Conservation (phyloP, 345 rosid species). For the Populus ilicifolia region DNA sequence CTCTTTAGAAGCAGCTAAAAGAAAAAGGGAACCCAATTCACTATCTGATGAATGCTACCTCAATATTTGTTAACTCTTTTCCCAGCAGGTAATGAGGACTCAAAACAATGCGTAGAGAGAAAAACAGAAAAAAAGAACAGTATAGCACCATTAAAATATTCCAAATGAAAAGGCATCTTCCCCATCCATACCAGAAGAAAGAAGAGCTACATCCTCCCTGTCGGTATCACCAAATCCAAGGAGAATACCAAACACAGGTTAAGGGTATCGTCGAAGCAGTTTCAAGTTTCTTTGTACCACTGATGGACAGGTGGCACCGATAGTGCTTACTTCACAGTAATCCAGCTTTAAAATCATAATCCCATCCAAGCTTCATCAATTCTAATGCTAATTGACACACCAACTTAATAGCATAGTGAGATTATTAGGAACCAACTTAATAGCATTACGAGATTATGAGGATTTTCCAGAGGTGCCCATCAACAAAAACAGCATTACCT, state of each 20-base stretch:
- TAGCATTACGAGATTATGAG: slow-evolving; percentile 8
- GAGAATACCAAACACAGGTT: slow-evolving; percentile 1
- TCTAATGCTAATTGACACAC: slow-evolving; percentile 24
- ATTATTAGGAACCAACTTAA: slow-evolving; percentile 8
- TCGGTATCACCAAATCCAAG: slow-evolving; percentile 12
- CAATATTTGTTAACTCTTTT: slow-evolving; percentile 2
- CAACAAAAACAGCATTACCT: slow-evolving; percentile 50
- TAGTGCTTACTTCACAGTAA: slow-evolving; percentile 29
- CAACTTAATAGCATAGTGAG: not conserved
- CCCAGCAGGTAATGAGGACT: slow-evolving; percentile 18
- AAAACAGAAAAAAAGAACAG: slow-evolving; percentile 9
- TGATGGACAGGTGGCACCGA: slow-evolving; percentile 25
- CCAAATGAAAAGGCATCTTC: not conserved
- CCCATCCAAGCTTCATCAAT: slow-evolving; percentile 30
- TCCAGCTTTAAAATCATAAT: slow-evolving; percentile 42
- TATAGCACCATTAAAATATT: not conserved
- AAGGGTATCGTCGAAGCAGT: not conserved
- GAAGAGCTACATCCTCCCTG: slow-evolving; percentile 12
- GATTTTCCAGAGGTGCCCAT: slow-evolving; percentile 28
- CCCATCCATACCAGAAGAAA: slow-evolving; percentile 12
- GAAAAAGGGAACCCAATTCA: slow-evolving; percentile 9
- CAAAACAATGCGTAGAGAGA: slow-evolving; percentile 12
- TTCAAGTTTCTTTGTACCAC: slow-evolving; percentile 19
- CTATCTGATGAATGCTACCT: slow-evolving; percentile 7
- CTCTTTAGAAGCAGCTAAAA: slow-evolving; percentile 19